Evolutionary conservation across 495 filamentous ascomycete species (phyloP), one percentile per base, ranked within the genome.

Genomic region (Pseudotulostoma volvatum): DNA sequence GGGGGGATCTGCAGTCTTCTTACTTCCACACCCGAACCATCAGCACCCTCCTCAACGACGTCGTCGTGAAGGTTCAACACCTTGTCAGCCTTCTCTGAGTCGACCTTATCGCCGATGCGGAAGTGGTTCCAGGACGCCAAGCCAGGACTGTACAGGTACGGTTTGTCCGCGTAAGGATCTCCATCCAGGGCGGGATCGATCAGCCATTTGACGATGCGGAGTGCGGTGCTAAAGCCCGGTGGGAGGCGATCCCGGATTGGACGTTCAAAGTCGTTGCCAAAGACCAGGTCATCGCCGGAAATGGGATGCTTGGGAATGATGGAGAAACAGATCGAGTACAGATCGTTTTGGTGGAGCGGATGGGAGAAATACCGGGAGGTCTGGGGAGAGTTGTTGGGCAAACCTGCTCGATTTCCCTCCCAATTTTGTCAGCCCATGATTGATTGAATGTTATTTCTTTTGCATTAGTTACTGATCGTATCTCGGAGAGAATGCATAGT

Each of bases 201-300:
- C 44, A 70, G 71, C 76, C 82, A 87, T 53, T 81, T 82, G 11
- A 86, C 82, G 4, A 93, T 72, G 19, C 72, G 77, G 55, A 93
- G 75, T 0, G 84, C 84, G 0, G 79, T 73, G 36, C 67, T 68
- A 53, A 94, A 93, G 3, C 85, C 88, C 0, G 79, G 80, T 0
- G 90, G 90, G 0, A 97, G 64, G n/a, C 76, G 68, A 46, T 90
- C 77, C 30, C 83, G 73, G 41, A 97, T 83, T 0, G 87, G 82
- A 18, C 77, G 71, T 46, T 90, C 84, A 43, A 95, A 94, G 58
- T 93, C 81, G 54, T 95, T 95, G 13, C 88, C 88, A 41, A 86
- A 93, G 23, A 94, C 68, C 1, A 95, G 68, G 38, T 84, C 79
- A 16, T 73, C 57, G 31, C 74, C 84, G 4, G 68, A 65, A 18